Percentiles rank a stretch among this genome's conserved stretches.
Conservation (phyloP, 768 basidiomycete species). For the Lentinula sp. region DNA sequence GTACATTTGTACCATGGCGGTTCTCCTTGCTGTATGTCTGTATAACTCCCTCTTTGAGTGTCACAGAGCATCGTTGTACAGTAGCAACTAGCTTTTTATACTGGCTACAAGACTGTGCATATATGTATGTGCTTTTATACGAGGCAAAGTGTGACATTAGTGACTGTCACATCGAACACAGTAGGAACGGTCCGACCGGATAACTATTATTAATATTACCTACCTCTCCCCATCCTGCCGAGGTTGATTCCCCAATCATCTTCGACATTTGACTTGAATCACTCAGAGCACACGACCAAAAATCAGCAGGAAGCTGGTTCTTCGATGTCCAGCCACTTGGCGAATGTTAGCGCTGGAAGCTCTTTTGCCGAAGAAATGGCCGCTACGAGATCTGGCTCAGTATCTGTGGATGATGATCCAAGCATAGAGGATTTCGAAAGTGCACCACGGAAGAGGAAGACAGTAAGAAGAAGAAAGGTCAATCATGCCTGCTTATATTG, state of each 20-base stretch:
- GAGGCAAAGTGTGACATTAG: neutral
- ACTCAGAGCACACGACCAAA: neutral
- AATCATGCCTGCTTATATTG: conserved; percentile 95
- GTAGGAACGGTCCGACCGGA: neutral
- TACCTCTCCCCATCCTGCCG: neutral
- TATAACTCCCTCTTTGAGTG: neutral
- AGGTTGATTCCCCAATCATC: neutral
- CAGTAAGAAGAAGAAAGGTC: conserved; percentile 72
- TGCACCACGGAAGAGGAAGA: conserved; percentile 40
- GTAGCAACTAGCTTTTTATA: neutral
- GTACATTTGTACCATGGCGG: neutral
- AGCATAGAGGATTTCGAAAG: conserved; percentile 14
- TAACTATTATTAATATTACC: no score
- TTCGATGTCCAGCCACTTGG: neutral
- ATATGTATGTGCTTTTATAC: neutral
- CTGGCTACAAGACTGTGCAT: neutral
- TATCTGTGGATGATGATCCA: neutral
- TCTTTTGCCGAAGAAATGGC: neutral
- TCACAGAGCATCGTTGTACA: neutral
- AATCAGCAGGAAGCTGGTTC: neutral
- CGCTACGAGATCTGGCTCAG: neutral
- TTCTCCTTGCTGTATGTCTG: neutral
- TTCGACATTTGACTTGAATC: neutral
- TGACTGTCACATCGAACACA: neutral
- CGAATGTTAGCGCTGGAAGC: neutral